phyloP scores from a whole-genome alignment of 78 protist genomes.

The Dictyostelium purpureum region DNA sequence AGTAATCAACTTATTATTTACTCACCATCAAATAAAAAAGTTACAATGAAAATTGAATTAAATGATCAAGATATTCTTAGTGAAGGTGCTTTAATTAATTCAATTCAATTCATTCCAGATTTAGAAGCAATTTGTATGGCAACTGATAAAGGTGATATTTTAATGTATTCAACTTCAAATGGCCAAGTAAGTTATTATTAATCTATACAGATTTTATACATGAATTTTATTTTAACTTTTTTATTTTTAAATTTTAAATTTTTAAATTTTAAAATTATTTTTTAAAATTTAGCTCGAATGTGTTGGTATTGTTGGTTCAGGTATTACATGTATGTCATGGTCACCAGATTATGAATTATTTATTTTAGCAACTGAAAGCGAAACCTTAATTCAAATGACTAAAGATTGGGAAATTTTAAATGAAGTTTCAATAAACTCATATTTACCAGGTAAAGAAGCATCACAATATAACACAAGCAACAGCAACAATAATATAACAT shows the following conservation, averaged over 20 bases:
- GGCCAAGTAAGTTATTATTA: conserved; percentile 62
- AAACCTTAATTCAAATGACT: conserved; percentile 74
- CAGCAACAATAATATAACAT: not conserved
- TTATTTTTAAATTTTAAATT: too few species aligned
- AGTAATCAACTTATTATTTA: conserved; percentile 28
- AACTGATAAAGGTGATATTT: conserved; percentile 64
- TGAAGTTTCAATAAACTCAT: conserved; percentile 55
- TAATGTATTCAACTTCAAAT: conserved; percentile 39
- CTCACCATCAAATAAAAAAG: conserved; percentile 31
- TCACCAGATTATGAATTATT: conserved; percentile 78
- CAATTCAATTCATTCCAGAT: conserved; percentile 82
- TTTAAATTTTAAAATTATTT: too few species aligned
- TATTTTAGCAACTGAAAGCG: conserved; percentile 53
- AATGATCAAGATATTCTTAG: conserved; percentile 49
- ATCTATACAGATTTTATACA: not conserved
- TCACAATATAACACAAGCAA: not conserved
- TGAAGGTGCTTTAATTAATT: conserved; percentile 19
- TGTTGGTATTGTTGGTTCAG: conserved; percentile 80
- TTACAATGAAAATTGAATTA: conserved; percentile 44
- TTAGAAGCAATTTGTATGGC: conserved; percentile 80
- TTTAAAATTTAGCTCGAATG: conserved; percentile 54
- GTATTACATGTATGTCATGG: conserved; percentile 82
- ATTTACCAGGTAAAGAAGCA: conserved; percentile 31
- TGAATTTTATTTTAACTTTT: not conserved
- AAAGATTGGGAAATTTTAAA: conserved; percentile 83